Evolutionary conservation across 1,139 yeast genomes (phyloP), one percentile per base, ranked within the genome.

Genomic region (Dujonia santamariae): DNA sequence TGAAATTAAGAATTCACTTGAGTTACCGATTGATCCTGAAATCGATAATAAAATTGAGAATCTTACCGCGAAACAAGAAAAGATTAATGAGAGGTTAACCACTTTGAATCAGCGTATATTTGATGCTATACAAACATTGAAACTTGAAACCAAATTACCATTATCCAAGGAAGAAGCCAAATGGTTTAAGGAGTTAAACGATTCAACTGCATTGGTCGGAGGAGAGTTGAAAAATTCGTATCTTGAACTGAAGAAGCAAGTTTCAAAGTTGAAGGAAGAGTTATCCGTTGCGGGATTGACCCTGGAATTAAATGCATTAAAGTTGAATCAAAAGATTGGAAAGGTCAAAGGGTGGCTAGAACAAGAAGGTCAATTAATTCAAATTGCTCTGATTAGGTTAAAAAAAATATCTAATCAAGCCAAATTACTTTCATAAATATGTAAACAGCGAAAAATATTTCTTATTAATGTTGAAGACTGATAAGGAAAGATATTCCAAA

Each of bases 151-250:
- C 20, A 40, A 56, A 1, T 41, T 61, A 9, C 72, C 72, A 3
- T 44, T 67, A 15, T 63, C 72, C 0, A 44, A 48, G 4, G 59
- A 59, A 4, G 75, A 69, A 40, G 53, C 45, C 30, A 35, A 38
- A 4, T 69, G 73, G 72, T 56, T 63, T 32, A 51, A 51, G 23
- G 73, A 69, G 39, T 48, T 69, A 19, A 65, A 67, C 37, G 23
- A 45, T 1, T 44, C 61, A 20, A 53, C 44, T 36, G 37, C 39
- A 9, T 30, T 38, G 13, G 45, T 39, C 14, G 33, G 36, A 3
- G 27, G 28, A 3, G 38, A 12, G 40, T 42, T 51, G 13, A 33
- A 32, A 5, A 31, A 37, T 7, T 37, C 36, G 13, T 35, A 49
- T 7, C 42, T 38, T 18, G 36, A 37, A 4, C 42, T 53, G 25